Conservation (phyloP, 192 early-diverging fungal species). For the Obelidium mucronatum region DNA sequence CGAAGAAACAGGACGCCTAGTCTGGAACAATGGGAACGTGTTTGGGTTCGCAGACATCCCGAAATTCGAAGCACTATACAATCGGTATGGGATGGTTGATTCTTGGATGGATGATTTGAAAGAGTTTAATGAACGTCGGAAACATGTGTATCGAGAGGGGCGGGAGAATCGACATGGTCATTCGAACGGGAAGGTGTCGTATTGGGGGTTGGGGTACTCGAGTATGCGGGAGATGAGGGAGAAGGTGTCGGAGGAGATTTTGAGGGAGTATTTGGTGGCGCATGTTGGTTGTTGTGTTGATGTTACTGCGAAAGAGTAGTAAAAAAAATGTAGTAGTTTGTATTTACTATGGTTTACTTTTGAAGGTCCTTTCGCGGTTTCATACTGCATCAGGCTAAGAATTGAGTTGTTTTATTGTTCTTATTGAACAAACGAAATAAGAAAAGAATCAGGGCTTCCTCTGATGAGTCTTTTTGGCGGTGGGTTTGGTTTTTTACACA, state of each 20-base stretch:
- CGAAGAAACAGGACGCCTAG: not conserved
- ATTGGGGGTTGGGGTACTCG: constrained; percentile 43
- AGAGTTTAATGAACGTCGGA: constrained; percentile 14
- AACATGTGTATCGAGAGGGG: not conserved
- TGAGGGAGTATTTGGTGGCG: too few species aligned
- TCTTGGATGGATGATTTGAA: not conserved
- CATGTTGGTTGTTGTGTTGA: not conserved
- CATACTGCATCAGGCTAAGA: too few species aligned
- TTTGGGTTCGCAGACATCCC: constrained; percentile 27
- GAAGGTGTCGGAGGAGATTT: not conserved
- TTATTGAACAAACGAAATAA: too few species aligned
- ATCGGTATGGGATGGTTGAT: not conserved
- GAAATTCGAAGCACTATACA: not conserved
- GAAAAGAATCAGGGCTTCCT: too few species aligned
- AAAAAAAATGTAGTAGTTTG: too few species aligned
- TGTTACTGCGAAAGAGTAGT: too few species aligned
- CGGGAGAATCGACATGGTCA: constrained; percentile 42
- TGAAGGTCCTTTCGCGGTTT: too few species aligned
- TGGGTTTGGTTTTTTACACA: not conserved
- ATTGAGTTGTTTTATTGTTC: too few species aligned
- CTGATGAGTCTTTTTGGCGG: too few species aligned
- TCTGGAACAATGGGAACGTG: constrained; percentile 48
- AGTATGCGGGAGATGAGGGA: constrained; percentile 22
- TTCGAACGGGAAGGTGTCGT: constrained; percentile 38
- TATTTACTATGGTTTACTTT: too few species aligned